Conservation (phyloP, 2,329 filamentous ascomycete species). For the Periglandula ipomoeae region DNA sequence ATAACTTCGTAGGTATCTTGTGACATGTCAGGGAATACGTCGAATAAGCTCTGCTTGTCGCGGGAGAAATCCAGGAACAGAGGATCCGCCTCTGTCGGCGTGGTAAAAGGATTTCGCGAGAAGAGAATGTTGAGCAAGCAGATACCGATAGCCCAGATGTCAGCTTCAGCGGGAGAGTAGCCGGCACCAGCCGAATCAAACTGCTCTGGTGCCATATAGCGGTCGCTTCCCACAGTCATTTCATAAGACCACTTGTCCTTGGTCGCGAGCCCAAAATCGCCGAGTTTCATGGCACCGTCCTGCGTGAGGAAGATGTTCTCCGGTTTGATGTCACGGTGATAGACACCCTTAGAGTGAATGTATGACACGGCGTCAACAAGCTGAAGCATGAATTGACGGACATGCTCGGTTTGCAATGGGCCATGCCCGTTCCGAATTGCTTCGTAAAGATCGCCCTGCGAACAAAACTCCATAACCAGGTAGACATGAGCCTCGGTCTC, state of each 20-base stretch:
- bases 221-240: slow-evolving; percentile 89
- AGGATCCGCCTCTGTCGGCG: slow-evolving; percentile 80
- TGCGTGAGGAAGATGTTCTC: slow-evolving; percentile 96
- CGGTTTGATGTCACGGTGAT: slow-evolving; percentile 97
- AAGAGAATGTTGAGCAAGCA: slow-evolving; percentile 95
- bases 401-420: slow-evolving; percentile 89
- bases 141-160: slow-evolving; percentile 96
- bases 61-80: slow-evolving; percentile 88
- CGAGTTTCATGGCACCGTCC: slow-evolving; percentile 85
- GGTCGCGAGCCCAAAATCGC: slow-evolving; percentile 91
- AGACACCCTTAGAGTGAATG: slow-evolving; percentile 84
- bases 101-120: slow-evolving; percentile 91
- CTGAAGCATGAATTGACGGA: slow-evolving; percentile 94
- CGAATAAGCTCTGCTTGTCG: slow-evolving; percentile 92
- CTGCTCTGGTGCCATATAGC: slow-evolving; percentile 98
- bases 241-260: slow-evolving; percentile 86
- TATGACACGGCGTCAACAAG: slow-evolving; percentile 82
- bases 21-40: slow-evolving; percentile 97
- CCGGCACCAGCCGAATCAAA: slow-evolving; percentile 81
- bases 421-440: slow-evolving; percentile 85
- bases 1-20: slow-evolving; percentile 96
- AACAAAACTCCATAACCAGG: slow-evolving; percentile 90
- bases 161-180: slow-evolving; percentile 87
- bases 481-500: slow-evolving; percentile 87
- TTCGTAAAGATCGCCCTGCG: slow-evolving; percentile 93